Evolutionary conservation across 352 stramenopile species (phyloP).

Genomic region (Thalassiosira pacifica): DNA sequence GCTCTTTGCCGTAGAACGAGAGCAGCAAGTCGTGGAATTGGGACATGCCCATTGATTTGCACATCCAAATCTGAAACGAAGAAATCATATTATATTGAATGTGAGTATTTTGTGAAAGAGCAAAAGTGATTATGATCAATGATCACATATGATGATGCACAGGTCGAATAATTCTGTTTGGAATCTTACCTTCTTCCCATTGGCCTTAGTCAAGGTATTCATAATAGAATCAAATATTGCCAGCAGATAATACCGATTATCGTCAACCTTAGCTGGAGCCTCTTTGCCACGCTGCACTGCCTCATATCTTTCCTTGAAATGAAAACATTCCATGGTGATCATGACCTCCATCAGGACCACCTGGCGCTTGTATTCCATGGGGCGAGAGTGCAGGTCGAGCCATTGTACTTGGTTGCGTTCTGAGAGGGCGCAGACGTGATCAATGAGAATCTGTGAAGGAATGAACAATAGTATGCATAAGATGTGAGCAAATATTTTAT

Average conservation of each 20-base stretch:
- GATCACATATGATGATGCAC: background rate
- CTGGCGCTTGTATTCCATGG: slow-evolving; percentile 42
- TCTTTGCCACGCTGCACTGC: background rate
- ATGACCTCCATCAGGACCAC: background rate
- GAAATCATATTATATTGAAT: background rate
- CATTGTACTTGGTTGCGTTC: slow-evolving; percentile 66
- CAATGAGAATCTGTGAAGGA: slow-evolving; percentile 1
- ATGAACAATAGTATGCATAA: too few relatives aligned
- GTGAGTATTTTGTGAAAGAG: background rate
- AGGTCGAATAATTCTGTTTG: too few relatives aligned
- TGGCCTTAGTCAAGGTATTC: too few relatives aligned
- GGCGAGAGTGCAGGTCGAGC: slow-evolving; percentile 37
- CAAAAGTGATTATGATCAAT: background rate
- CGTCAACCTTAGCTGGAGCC: background rate
- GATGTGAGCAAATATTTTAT: too few relatives aligned
- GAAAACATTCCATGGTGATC: background rate
- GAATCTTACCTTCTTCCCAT: slow-evolving; percentile 42
- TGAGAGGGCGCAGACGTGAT: slow-evolving; percentile 62
- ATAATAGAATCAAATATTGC: slow-evolving; percentile 51
- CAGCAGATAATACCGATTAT: slow-evolving; percentile 32
- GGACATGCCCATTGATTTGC: slow-evolving; percentile 66
- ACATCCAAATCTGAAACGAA: slow-evolving; percentile 45
- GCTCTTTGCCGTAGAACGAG: slow-evolving; percentile 57
- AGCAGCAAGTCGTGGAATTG: slow-evolving; percentile 53
- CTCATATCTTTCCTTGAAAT: too few relatives aligned